Evolutionary conservation across 257 asterid species (phyloP), one percentile per base, ranked within the genome.

Genomic region (Fraxinus quadrangulata): DNA sequence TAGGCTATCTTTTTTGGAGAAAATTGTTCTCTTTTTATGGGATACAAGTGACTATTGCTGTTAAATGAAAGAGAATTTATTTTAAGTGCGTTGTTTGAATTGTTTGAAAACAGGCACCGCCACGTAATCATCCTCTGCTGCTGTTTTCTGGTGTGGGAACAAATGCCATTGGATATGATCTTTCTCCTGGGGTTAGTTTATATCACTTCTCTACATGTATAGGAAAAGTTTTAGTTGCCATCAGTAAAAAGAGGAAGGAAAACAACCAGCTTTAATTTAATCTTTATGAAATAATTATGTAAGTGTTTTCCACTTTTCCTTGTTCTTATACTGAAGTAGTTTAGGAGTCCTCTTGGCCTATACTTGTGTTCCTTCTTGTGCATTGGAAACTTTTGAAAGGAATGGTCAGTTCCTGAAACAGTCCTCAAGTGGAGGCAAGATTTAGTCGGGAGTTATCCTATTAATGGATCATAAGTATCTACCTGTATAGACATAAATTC

Each of bases 131-230:
- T 84, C 98, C 97, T 16, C 87, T 96, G 83, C 83, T 96, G 84
- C 89, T 96, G 86, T 81, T 95, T 78, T 96, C 99, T 1, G 98
- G 98, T 30, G 97, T 93, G 70, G 99, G 97, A 77, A 96, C 98
- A 78, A 96, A 96, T 86, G 99, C 98, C 61, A 88, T 96, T 80
- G 98, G 97, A 87, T 96, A 95, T 85, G 99, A 96, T 86, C 96
- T 96, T 75, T 82, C 98, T 75, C 93, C 97, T 69, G 99, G 81
- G 97, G 98, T 95, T 75, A 54, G 92, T 90, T 81, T 67, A 47
- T 69, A 69, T 13, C 5, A 67, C 70, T 75, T 28, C 73, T 75
- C n/a, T 37, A 12, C 42, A n/a, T 61, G 73, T 21, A 21, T 61
- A 37, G 74, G 30, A 56, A 6, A 34, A 70, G 26, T 47, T 70